Evolutionary conservation across 2,329 filamentous ascomycete species (phyloP), one percentile per base, ranked within the genome.

Genomic region (Rhexocercosporidium sp.): DNA sequence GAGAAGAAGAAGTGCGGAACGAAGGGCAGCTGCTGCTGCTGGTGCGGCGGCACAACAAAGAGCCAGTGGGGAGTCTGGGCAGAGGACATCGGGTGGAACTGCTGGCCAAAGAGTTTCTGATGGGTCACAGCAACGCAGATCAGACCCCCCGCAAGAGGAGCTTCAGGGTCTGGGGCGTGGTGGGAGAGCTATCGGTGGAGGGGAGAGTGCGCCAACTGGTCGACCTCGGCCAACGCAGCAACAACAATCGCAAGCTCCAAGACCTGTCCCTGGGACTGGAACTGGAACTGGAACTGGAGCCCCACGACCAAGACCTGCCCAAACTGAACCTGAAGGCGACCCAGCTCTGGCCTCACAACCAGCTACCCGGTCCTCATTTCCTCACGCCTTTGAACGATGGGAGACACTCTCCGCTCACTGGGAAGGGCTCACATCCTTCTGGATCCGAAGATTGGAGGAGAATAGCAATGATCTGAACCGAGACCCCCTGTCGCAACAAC

Each of bases 371-470:
- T 92, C 91, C 56, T 90, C 90, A 0, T 98, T 99, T 72, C 96
- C 96, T 0, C 96, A 98, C 79, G 96, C 96, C 0, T 99, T 99
- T 75, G 95, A 99, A 79, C 88, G 96, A 68, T 99, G 96, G 96
- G 96, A 99, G 78, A 95, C 93, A 0, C 82, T 99, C 2, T 99
- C 96, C 0, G 96, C 96, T 6, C 95, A 98, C 74, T 99, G 96
- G 96, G 96, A 99, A 78, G 96, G 96, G 4, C 85, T 99, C 67
- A 98, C 96, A 0, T 95, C 93, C 67, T 98, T 97, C 80, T 99
- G 96, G 95, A 96, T 99, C 71, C 91, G 93, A 56, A 90, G 94
- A 73, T 84, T 99, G 8, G 93, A 99, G 79, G 90, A 96, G 77
- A 97, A 97, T 77, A 91, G 92, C 31, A 90, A 94, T 63, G 94